phyloP scores from a whole-genome alignment of 257 asterid species.

The Plantago ovata region DNA sequence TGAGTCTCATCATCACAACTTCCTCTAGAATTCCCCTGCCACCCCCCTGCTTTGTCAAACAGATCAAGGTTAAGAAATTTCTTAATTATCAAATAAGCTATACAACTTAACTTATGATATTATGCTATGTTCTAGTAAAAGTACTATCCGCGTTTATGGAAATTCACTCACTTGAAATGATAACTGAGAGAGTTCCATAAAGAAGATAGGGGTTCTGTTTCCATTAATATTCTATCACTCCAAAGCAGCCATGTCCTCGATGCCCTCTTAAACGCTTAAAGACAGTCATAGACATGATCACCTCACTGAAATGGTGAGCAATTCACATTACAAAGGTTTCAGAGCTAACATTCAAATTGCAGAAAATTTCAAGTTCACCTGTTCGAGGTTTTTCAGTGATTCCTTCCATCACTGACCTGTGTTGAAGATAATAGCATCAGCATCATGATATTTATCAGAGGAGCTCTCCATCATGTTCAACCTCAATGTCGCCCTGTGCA shows the following conservation, averaged over 20 bases:
- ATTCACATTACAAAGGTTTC: too few relatives aligned
- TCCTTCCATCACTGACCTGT: constrained; percentile 93
- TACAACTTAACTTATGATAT: neutral
- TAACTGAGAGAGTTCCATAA: constrained; percentile 58
- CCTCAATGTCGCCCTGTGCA: too few relatives aligned
- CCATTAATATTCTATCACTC: constrained; percentile 52
- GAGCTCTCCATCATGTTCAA: constrained; percentile 47
- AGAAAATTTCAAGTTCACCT: constrained; percentile 28
- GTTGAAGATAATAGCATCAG: constrained; percentile 60
- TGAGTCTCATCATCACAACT: constrained; percentile 48
- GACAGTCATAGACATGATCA: constrained; percentile 31
- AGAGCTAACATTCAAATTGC: neutral
- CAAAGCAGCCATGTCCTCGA: constrained; percentile 56
- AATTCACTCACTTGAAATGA: constrained; percentile 49
- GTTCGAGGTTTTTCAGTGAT: constrained; percentile 48
- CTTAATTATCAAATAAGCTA: neutral
- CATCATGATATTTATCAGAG: constrained; percentile 35
- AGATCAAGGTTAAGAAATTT: neutral
- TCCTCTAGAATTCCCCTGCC: constrained; percentile 64
- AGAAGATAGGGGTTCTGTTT: constrained; percentile 40
- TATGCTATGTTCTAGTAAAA: neutral
- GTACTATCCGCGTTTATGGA: neutral
- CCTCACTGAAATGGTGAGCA: constrained; percentile 51
- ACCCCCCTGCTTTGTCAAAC: constrained; percentile 35
- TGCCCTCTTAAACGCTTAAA: constrained; percentile 47